Conservation (phyloP, 2,329 filamentous ascomycete species). For the Cadophora sp. region DNA sequence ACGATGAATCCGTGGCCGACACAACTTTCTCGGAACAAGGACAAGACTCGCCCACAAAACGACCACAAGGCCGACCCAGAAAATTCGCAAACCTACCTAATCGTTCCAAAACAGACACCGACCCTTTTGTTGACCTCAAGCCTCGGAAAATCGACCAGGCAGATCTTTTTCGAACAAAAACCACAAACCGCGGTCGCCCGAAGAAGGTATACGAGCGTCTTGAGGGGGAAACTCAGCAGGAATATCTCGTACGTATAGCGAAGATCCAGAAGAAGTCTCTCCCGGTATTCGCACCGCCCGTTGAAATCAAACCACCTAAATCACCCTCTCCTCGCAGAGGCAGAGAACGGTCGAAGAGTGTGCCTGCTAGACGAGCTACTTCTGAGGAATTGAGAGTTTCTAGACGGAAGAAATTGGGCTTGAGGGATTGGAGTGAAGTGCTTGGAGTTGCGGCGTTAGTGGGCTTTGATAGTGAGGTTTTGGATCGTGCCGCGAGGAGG, state of each 20-base stretch:
- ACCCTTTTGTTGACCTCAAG: neutral
- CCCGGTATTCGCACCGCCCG: constrained; percentile 45
- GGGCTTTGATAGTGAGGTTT: constrained; percentile 69
- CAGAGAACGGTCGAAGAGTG: constrained; percentile 16
- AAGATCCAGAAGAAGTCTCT: constrained; percentile 49
- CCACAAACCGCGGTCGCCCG: constrained; percentile 37
- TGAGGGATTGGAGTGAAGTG: constrained; percentile 83
- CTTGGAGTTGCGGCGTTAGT: constrained; percentile 78
- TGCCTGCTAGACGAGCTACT: constrained; percentile 22
- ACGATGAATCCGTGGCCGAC: constrained; percentile 30
- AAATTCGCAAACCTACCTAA: constrained; percentile 37
- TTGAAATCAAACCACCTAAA: constrained; percentile 3
- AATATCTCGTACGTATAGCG: constrained; percentile 57
- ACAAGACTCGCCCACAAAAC: constrained; percentile 22
- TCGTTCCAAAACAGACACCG: constrained; percentile 9
- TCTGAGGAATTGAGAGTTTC: constrained; percentile 20
- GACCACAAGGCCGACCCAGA: constrained; percentile 34
- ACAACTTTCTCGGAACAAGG: constrained; percentile 11
- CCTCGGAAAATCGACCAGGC: constrained; percentile 12
- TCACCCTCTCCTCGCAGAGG: constrained; percentile 13
- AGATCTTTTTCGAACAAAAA: constrained; percentile 33
- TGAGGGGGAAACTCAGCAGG: constrained; percentile 46
- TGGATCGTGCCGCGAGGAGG: constrained; percentile 74
- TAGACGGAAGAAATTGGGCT: constrained; percentile 32
- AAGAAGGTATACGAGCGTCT: constrained; percentile 39